These are phyloP conservation scores for Nigrospora sphaerica DNA, from an alignment of 2,329 filamentous ascomycete genomes.

Conservation along the genomic window DNA sequence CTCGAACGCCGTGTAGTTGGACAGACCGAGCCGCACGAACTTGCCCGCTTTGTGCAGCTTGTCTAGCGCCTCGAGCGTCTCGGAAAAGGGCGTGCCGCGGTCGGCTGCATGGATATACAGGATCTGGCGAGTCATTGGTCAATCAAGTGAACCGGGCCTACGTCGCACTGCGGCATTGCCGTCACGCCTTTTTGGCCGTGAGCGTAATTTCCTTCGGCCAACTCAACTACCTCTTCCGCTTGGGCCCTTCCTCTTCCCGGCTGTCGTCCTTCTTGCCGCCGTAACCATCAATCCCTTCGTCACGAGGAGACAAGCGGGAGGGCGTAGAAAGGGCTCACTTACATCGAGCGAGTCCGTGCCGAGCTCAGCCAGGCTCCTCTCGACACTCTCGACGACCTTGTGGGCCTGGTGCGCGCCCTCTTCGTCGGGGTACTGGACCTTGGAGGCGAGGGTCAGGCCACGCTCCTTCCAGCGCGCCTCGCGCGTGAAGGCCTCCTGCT, in stretches of 20 bases:
- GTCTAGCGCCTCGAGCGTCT: constrained; percentile 72
- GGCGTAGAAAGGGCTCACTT: constrained; percentile 15
- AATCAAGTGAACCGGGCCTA: background rate
- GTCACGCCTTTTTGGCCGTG: no score
- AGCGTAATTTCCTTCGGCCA: no score
- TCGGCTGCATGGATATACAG: constrained; percentile 70
- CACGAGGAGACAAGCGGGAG: background rate
- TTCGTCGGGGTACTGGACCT: constrained; percentile 56
- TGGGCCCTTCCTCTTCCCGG: background rate
- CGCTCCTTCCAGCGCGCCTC: constrained; percentile 73
- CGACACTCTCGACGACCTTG: constrained; percentile 57
- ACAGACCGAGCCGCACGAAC: constrained; percentile 72
- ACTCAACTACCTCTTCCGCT: no score
- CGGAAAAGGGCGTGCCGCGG: constrained; percentile 64
- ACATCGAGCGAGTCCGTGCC: constrained; percentile 67
- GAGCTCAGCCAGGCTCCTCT: constrained; percentile 64
- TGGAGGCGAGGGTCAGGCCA: constrained; percentile 72
- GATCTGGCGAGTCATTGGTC: constrained; percentile 32
- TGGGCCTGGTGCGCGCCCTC: constrained; percentile 56
- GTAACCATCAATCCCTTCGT: background rate
- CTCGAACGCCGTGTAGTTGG: constrained; percentile 82
- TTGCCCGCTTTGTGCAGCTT: constrained; percentile 81
- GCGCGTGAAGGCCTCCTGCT: constrained; percentile 73
- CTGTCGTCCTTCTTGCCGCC: background rate
- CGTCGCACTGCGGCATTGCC: no score